A percentile compares a stretch with the other conserved stretches of the same genome.
phyloP scores from a whole-genome alignment of 108 stramenopile genomes.

The Thalassiosira profunda region DNA sequence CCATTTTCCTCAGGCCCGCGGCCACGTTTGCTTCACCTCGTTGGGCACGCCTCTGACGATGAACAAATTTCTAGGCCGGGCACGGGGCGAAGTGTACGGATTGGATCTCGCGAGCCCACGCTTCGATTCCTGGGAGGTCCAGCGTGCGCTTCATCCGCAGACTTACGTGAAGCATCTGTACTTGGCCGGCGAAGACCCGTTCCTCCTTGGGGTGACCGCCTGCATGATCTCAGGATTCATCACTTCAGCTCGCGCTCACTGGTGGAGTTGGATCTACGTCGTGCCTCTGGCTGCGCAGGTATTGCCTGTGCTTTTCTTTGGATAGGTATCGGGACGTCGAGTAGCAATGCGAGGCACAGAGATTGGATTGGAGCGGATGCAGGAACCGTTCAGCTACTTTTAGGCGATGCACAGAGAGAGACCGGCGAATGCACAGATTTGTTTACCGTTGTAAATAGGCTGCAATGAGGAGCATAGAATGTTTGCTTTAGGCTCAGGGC shows the following conservation, averaged over 20 bases:
- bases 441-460: no score
- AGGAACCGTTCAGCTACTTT: no score
- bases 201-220: conserved; percentile 19
- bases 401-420: no score
- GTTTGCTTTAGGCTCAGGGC: no score
- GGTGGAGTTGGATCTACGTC: conserved; percentile 6
- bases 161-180: conserved; percentile 18
- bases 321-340: no score
- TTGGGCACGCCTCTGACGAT: conserved; percentile 55
- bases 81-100: conserved; percentile 37
- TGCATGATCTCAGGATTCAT: conserved; percentile 25
- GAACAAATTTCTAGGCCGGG: conserved; percentile 42
- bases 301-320: no score
- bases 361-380: no score
- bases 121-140: conserved; percentile 20
- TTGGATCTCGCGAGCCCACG: conserved; percentile 28
- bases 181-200: conserved; percentile 20
- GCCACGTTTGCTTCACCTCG: conserved; percentile 37
- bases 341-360: no score
- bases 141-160: conserved; percentile 38
- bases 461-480: no score
- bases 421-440: no score
- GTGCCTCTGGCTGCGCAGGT: no score
- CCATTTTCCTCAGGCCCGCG: conserved; percentile 37
- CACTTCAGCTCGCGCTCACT: conserved; percentile 12